Evolutionary conservation across 495 filamentous ascomycete genomes (phyloP).

Genomic region (Oleoguttula mirabilis): DNA sequence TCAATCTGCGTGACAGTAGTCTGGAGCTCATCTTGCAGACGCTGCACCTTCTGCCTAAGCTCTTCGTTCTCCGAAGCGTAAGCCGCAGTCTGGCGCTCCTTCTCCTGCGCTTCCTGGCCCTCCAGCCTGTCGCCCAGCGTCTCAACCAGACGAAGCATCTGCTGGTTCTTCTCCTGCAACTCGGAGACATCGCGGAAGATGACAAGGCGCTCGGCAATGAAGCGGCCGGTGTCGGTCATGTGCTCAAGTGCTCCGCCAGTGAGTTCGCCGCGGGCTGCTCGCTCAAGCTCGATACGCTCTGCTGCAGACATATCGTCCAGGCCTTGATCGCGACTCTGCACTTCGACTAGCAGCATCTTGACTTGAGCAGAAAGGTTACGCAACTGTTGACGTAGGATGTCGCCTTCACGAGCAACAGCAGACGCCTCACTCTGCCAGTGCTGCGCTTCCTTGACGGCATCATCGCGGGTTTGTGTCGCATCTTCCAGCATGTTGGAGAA

Average conservation of each 20-base stretch:
- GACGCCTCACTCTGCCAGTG: conserved; percentile 63
- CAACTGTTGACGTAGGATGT: conserved; percentile 75
- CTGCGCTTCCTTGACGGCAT: conserved; percentile 46
- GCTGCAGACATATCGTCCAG: conserved; percentile 55
- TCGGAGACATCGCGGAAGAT: conserved; percentile 74
- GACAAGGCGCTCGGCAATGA: conserved; percentile 66
- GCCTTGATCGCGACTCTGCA: conserved; percentile 67
- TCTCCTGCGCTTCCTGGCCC: conserved; percentile 65
- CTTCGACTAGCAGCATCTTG: conserved; percentile 74
- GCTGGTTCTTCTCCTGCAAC: conserved; percentile 78
- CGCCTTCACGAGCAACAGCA: conserved; percentile 57
- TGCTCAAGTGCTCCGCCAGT: conserved; percentile 53
- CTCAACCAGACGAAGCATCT: conserved; percentile 66
- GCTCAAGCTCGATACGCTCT: conserved; percentile 54
- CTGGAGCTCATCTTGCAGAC: conserved; percentile 60
- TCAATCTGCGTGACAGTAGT: conserved; percentile 67
- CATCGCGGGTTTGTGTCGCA: conserved; percentile 43
- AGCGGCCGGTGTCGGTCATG: conserved; percentile 63
- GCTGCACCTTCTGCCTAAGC: conserved; percentile 49
- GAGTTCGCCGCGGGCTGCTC: conserved; percentile 53
- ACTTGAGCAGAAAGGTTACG: conserved; percentile 82
- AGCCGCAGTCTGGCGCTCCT: conserved; percentile 53
- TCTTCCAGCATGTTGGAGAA: conserved; percentile 60
- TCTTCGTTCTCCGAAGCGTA: conserved; percentile 62
- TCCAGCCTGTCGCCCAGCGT: conserved; percentile 84